Evolutionary conservation across 83 land plant species (phyloP).

Genomic region (Picea abies): DNA sequence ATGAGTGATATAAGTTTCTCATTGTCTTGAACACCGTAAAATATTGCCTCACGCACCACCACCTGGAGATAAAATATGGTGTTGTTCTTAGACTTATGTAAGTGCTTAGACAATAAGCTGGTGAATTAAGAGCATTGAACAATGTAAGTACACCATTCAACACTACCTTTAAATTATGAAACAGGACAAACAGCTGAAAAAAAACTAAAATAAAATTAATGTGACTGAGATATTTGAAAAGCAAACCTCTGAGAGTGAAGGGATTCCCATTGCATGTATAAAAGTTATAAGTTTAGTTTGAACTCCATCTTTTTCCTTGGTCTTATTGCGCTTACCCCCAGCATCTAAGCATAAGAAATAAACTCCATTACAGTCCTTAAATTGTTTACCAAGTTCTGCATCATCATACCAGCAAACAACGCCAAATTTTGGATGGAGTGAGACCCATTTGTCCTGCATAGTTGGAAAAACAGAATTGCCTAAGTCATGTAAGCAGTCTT

Average conservation of each 20-base stretch:
- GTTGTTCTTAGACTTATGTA: neutral
- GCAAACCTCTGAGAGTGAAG: conserved; percentile 74
- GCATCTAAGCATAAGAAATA: conserved; percentile 47
- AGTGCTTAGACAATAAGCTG: neutral
- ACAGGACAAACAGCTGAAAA: neutral
- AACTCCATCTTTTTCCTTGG: conserved; percentile 32
- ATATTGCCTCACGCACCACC: conserved; percentile 75
- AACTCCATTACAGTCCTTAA: conserved; percentile 35
- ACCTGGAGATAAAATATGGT: conserved; percentile 39
- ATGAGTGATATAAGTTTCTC: conserved; percentile 38
- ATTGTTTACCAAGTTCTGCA: conserved; percentile 55
- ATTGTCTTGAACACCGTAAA: conserved; percentile 56
- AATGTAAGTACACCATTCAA: neutral
- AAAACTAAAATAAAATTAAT: neutral
- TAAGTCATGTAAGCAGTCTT: conserved; percentile 40
- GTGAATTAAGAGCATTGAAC: neutral
- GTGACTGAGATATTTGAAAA: neutral
- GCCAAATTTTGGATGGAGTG: conserved; percentile 66
- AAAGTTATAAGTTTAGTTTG: conserved; percentile 37
- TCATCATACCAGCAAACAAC: conserved; percentile 85
- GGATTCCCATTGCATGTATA: conserved; percentile 59
- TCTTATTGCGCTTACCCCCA: conserved; percentile 4
- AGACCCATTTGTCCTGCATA: conserved; percentile 80
- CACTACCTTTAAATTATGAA: neutral
- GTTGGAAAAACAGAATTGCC: conserved; percentile 75